Base-by-base conservation (phyloP, 768 basidiomycete genomes). In the Russula dissimulans region DNA sequence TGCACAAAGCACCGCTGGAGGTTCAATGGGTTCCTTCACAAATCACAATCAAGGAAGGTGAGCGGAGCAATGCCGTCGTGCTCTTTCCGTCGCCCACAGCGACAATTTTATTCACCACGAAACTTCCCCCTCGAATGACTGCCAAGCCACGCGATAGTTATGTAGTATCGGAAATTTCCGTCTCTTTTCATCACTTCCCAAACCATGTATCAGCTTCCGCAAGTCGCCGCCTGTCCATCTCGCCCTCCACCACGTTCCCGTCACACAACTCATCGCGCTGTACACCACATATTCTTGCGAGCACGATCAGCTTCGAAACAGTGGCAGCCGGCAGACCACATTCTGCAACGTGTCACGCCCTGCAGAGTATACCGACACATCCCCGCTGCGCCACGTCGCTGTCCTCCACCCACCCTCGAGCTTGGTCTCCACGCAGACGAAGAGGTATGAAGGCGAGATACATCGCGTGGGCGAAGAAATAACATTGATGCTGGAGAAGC, bases 401-500 rank as follows among this genome's bases (percentile, higher is more conserved):
- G 54, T 59, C 22, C 54, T 48, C 29, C 31, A 18, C 12, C 54
- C 55, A 15, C 29, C 60, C 15, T 56, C 60, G n/a, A 56, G 60
- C 49, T 22, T 52, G 15, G 39, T 53, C 49, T 61, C 63, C 6
- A 31, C 14, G 12, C 59, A 59, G 12, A 38, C 36, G 41, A 59
- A 64, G 32, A 61, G 43, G 18, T 49, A 54, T 11, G 18, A 66
- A 59, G 6, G 59, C 38, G 47, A 64, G 62, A 26, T 50, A 48
- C 11, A 50, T 58, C 47, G 55, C 58, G 41, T 63, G 59, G 14
- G 65, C 63, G 49, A 66, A 66, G 44, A 65, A 66, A 42, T 61
- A 66, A 44, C 65, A 66, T n/a, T 66, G 65, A 34, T 56, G 59
- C 36, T 48, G 43, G 18, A 66, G 62, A 34, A 66, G 63, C 29